These are phyloP conservation scores for Prunus campanulata DNA, from an alignment of 306 rosid species.

Conservation along the genomic window DNA sequence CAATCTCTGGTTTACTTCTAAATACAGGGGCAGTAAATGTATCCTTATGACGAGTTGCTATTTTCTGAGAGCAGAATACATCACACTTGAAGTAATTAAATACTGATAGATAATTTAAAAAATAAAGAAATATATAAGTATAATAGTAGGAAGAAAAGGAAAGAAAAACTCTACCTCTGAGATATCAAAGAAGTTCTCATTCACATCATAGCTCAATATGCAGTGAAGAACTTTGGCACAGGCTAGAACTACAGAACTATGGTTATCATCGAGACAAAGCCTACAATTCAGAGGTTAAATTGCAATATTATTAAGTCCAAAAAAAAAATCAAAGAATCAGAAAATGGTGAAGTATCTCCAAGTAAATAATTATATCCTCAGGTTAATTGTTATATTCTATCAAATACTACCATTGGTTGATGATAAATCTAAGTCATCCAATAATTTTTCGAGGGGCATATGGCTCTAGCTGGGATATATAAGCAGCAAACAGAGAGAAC, in stretches of 20 bases:
- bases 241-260: conserved; percentile 73
- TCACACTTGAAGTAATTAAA: conserved; percentile 17
- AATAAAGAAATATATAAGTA: background rate
- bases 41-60: conserved; percentile 47
- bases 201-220: conserved; percentile 65
- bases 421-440: background rate
- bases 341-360: background rate
- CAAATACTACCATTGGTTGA: background rate
- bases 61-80: conserved; percentile 49
- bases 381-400: background rate
- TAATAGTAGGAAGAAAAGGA: background rate
- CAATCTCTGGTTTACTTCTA: conserved; percentile 74
- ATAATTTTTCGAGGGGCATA: background rate
- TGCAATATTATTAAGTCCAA: background rate
- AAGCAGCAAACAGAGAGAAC: background rate
- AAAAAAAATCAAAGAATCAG: conserved; percentile 3
- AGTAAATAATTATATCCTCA: too few species aligned
- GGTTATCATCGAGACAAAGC: conserved; percentile 92
- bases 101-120: background rate
- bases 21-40: conserved; percentile 88
- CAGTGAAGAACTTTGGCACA: conserved; percentile 70
- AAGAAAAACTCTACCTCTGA: conserved; percentile 51
- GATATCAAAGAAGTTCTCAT: conserved; percentile 69
- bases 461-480: background rate
- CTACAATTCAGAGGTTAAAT: conserved; percentile 34